phyloP scores from a whole-genome alignment of 208 protist species.

The Leishmania gerbilli region DNA sequence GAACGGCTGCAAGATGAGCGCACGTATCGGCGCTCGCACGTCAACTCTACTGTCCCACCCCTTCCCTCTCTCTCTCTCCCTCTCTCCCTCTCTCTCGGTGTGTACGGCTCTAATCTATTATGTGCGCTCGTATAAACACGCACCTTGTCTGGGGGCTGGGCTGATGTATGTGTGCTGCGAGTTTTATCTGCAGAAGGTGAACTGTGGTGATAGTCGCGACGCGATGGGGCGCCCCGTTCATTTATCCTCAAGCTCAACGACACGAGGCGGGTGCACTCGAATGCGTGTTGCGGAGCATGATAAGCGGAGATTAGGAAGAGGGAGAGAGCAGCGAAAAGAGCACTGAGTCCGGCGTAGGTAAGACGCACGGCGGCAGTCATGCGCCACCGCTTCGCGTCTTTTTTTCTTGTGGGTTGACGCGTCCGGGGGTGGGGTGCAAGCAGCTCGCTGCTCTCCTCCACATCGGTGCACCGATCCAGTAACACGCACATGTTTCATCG shows the following conservation, averaged over 20 bases:
- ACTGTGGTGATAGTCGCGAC: background rate
- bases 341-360: background rate
- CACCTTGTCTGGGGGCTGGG: background rate
- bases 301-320: background rate
- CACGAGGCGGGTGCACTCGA: background rate
- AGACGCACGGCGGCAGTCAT: background rate
- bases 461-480: background rate
- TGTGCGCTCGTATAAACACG: background rate
- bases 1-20: background rate
- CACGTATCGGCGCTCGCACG: background rate
- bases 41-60: background rate
- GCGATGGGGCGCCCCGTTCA: background rate
- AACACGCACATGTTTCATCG: background rate
- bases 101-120: slow-evolving; percentile 1
- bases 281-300: background rate
- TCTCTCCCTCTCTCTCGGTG: background rate
- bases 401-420: background rate
- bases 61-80: background rate
- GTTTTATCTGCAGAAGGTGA: background rate
- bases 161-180: background rate
- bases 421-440: background rate
- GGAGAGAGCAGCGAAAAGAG: background rate
- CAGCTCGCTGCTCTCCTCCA: background rate
- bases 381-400: background rate
- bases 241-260: background rate